A percentile compares a stretch with the other conserved stretches of the same genome.
Conservation (phyloP, 192 early-diverging fungal genomes). For the Backusella psychrophila region DNA sequence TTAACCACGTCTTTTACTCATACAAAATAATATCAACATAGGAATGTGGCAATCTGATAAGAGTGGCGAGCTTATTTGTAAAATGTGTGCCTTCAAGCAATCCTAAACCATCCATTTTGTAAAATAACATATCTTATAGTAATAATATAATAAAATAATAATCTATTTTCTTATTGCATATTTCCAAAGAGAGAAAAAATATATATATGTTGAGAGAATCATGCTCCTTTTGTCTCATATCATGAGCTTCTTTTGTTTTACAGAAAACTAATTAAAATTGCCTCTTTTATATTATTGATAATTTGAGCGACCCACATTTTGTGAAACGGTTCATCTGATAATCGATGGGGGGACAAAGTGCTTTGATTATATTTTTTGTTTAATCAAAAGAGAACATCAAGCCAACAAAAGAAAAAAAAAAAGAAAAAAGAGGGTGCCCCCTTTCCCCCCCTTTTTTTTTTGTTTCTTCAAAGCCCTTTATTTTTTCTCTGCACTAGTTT, state of each 20-base stretch:
- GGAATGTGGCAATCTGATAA: slow-evolving; percentile 20
- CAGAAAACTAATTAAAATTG: too few relatives aligned
- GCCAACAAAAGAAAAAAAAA: too few relatives aligned
- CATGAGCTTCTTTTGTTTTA: too few relatives aligned
- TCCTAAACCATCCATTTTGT: not conserved
- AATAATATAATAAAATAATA: not conserved
- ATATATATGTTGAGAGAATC: not conserved
- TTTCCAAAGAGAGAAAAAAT: not conserved
- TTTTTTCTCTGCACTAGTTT: not conserved
- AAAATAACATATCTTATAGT: not conserved
- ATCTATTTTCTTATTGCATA: not conserved
- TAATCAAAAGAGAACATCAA: not conserved
- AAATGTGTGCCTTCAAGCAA: slow-evolving; percentile 17
- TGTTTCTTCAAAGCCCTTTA: not conserved
- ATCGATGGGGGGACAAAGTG: too few relatives aligned
- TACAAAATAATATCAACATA: not conserved
- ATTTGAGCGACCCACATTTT: too few relatives aligned
- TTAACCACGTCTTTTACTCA: not conserved
- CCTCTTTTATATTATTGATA: too few relatives aligned
- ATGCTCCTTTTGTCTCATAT: not conserved
- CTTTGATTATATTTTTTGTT: not conserved
- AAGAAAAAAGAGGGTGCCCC: too few relatives aligned
- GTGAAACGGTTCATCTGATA: too few relatives aligned
- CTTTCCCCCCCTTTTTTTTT: too few relatives aligned
- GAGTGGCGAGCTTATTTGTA: slow-evolving; percentile 9